Percentiles rank a stretch among this genome's conserved stretches.
Evolutionary conservation across 306 rosid species (phyloP).

Genomic region (Pyrus communis): DNA sequence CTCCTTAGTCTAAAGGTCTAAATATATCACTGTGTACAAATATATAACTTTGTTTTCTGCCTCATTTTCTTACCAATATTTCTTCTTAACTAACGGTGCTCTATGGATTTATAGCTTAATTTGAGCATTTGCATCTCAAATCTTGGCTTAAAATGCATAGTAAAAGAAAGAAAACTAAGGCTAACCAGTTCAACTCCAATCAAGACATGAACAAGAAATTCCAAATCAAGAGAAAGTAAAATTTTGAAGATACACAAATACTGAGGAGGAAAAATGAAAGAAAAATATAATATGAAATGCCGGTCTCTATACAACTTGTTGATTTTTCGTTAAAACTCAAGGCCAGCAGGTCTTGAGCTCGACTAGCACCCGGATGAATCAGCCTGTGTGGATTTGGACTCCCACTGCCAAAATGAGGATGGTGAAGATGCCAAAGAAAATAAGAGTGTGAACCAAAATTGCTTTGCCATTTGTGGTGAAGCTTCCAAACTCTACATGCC

Average conservation of each 20-base stretch:
- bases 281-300: background rate
- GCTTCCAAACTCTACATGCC: constrained; percentile 38
- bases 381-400: constrained; percentile 35
- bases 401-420: constrained; percentile 43
- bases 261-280: too few species aligned
- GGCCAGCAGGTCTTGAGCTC: background rate
- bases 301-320: background rate
- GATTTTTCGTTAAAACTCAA: background rate
- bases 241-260: too few species aligned
- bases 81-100: too few species aligned
- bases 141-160: too few species aligned
- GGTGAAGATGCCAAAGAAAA: constrained; percentile 43
- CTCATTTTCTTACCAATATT: too few species aligned
- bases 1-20: too few species aligned
- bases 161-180: background rate
- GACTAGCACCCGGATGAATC: background rate
- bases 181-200: background rate
- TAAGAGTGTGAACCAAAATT: constrained; percentile 35
- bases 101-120: too few species aligned
- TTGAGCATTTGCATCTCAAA: too few species aligned
- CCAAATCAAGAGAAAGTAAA: background rate
- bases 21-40: too few species aligned
- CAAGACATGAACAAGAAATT: background rate
- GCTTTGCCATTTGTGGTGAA: constrained; percentile 47
- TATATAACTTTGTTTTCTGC: too few species aligned